Conservation (phyloP, 2,329 filamentous ascomycete genomes). For the Penicillium sp. region DNA sequence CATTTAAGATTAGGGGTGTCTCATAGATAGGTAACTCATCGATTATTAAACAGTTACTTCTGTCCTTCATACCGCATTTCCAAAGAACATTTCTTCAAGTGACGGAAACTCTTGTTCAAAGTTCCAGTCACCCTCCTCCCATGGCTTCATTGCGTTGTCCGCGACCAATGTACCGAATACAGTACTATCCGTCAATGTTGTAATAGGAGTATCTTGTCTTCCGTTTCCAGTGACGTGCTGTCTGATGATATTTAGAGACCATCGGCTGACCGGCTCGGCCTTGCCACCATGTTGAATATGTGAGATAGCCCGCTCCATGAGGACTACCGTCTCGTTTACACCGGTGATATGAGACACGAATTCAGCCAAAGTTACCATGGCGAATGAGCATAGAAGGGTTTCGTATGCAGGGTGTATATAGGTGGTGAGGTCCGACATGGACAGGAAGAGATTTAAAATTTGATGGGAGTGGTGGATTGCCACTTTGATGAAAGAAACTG, state of each 20-base stretch:
- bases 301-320: slow-evolving; percentile 13
- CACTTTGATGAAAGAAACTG: slow-evolving; percentile 3
- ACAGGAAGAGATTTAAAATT: slow-evolving; percentile 6
- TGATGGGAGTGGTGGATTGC: slow-evolving; percentile 5
- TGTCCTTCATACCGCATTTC: slow-evolving; percentile 2
- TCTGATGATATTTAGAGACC: slow-evolving; percentile 15
- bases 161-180: background rate
- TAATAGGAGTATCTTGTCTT: background rate
- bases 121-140: slow-evolving; percentile 6
- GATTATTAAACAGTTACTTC: background rate
- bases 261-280: slow-evolving; percentile 15
- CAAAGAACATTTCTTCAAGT: slow-evolving; percentile 18
- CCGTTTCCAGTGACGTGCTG: slow-evolving; percentile 6
- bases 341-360: slow-evolving; percentile 6
- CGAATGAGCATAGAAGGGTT: slow-evolving; percentile 14
- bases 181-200: background rate
- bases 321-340: background rate
- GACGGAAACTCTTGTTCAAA: slow-evolving; percentile 15
- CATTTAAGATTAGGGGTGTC: too few relatives aligned
- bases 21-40: too few relatives aligned
- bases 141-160: background rate
- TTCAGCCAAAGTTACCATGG: slow-evolving; percentile 14
- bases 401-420: slow-evolving; percentile 15
- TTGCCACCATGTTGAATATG: slow-evolving; percentile 18
- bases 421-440: slow-evolving; percentile 13